Base-by-base conservation (phyloP, 176 grass and related monocot genomes). In the Themeda triandra region DNA sequence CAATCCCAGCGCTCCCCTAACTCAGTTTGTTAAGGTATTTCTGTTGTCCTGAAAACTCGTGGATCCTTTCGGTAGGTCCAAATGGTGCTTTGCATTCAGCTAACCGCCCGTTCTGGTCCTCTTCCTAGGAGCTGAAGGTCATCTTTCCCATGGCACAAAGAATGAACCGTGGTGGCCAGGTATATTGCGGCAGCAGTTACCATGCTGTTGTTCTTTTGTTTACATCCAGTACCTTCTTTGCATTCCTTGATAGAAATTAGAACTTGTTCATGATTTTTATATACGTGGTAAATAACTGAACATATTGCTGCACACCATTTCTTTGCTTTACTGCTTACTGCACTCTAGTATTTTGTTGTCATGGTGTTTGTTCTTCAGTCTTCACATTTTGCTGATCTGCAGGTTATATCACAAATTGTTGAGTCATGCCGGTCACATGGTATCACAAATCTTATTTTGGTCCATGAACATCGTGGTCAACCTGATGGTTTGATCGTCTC, bases 161-260 rank as follows among this genome's bases (percentile, higher is more conserved):
- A 84, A 95, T 98, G 88, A 95, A 98, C 75, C 92, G 90, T 86
- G 95, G 92, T 88, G 91, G 90, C 19, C 92, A 98, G 95, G 92
- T 98, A 90, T 74, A 66, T 6, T 45, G 12, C 12, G 1, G 35
- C 44, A 27, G 2, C 2, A 28, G 0, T 30, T 54, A 54, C 10
- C 10, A 0, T 42, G 2, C 51, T 23, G 5, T 64, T 0, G 13
- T 63, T 13, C 30, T 40, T 41, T 62, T 32, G 13, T 39, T 66
- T 10, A 23, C 21, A 23, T 56, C 29, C 45, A 18, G 0, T 25
- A 19, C 13, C 13, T 66, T 17, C 14, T 30, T 33, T 32, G 8
- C 5, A 31, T 17, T 66, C 6, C 42, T 30, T 48, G 17, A 3
- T 32, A 80, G 3, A 68, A n/a, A 69, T 12, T 29, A 70, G 6